A percentile compares a stretch with the other conserved stretches of the same genome.
Conservation (phyloP, 2,329 filamentous ascomycete species). For the Diaporthe sp. region DNA sequence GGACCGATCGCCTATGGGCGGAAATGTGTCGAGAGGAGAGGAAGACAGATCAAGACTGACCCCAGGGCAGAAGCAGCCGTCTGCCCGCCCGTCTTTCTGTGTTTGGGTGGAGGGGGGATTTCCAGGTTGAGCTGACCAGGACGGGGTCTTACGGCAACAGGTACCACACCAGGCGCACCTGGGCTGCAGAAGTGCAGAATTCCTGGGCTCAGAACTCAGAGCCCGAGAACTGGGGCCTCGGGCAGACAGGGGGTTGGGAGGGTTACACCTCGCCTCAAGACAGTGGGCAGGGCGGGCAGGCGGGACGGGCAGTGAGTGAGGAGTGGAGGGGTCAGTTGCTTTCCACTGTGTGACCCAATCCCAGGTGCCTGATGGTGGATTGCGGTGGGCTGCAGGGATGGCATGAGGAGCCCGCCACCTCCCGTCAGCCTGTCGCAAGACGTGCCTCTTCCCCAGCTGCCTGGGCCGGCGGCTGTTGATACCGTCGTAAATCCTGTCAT, state of each 20-base stretch:
- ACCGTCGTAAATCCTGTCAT: slow-evolving; percentile 25
- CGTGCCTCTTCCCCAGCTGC: slow-evolving; percentile 3
- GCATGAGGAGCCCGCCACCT: slow-evolving; percentile 25
- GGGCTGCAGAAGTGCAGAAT: background rate
- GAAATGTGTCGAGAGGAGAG: background rate
- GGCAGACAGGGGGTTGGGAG: background rate
- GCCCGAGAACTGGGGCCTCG: slow-evolving; percentile 24
- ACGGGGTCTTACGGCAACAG: background rate
- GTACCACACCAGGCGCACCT: background rate
- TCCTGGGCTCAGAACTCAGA: background rate
- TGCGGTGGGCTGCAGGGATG: slow-evolving; percentile 25
- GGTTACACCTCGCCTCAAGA: slow-evolving; percentile 2
- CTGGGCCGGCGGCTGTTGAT: slow-evolving; percentile 35
- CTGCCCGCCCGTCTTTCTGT: background rate
- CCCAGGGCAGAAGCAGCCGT: too few species aligned
- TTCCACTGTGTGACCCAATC: slow-evolving; percentile 20
- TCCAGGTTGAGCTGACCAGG: slow-evolving; percentile 3
- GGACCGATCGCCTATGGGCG: background rate
- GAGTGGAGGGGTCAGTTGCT: background rate
- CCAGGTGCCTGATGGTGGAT: slow-evolving; percentile 16
- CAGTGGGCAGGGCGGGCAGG: slow-evolving; percentile 8
- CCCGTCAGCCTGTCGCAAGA: slow-evolving; percentile 22
- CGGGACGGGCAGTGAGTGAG: slow-evolving; percentile 3
- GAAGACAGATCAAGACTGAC: background rate
- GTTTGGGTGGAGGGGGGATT: slow-evolving; percentile 14